These are phyloP conservation scores for Dipodascopsis uninucleata DNA, from an alignment of 805 yeast genomes.

Conservation along the genomic window DNA sequence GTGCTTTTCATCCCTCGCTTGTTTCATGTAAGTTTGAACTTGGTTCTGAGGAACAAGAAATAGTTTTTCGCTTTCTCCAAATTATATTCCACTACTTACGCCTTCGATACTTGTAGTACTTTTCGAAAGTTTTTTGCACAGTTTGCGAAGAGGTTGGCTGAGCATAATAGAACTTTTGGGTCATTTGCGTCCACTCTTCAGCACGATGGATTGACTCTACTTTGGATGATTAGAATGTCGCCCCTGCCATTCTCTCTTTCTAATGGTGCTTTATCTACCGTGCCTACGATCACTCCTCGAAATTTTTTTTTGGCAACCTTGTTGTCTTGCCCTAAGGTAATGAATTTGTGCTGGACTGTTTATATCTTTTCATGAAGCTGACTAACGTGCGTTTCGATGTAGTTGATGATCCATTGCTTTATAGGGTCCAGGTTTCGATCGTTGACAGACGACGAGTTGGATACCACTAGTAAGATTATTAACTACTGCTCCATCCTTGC, in stretches of 20 bases:
- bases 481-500: constrained; percentile 17
- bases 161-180: constrained; percentile 59
- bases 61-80: no score
- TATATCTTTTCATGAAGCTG: not conserved
- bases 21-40: constrained; percentile 47
- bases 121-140: constrained; percentile 58
- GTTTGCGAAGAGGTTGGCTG: constrained; percentile 58
- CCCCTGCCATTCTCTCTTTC: constrained; percentile 92
- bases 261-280: constrained; percentile 87
- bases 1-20: constrained; percentile 65
- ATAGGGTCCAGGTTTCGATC: constrained; percentile 25
- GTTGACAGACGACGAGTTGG: constrained; percentile 22
- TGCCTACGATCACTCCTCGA: constrained; percentile 64
- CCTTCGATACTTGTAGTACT: no score
- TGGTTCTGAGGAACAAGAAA: no score
- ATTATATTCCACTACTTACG: no score
- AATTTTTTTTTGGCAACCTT: constrained; percentile 69
- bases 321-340: constrained; percentile 65
- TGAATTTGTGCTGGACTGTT: not conserved
- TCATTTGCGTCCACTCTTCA: constrained; percentile 76
- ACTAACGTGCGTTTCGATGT: not conserved
- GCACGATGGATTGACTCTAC: constrained; percentile 59
- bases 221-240: constrained; percentile 73
- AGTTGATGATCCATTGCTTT: constrained; percentile 24
- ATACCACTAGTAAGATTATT: constrained; percentile 13